Evolutionary conservation across 2,329 filamentous ascomycete species (phyloP), one percentile per base, ranked within the genome.

Genomic region (Zarea fungicola): DNA sequence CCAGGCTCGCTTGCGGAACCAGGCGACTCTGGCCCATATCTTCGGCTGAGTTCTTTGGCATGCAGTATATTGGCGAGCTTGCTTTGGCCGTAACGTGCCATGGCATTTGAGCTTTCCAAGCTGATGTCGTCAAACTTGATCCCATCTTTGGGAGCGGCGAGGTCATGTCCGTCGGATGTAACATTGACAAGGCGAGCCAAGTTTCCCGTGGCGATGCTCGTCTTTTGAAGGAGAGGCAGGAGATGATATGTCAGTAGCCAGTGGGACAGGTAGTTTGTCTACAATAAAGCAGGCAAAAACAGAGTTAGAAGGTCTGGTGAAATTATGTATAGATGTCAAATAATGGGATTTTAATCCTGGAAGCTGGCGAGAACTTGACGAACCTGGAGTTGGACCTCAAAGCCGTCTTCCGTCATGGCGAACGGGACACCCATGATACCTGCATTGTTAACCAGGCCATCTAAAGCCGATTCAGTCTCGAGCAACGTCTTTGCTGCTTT

Each of bases 41-140:
- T 62, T 16, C 56, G 52, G 1, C 71, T 64, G 2, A 77, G 57
- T 37, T 70, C 62, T 13, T 60, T 58, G 3, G 69, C 59, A 56
- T 70, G 73, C 3, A 76, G 59, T 5, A 75, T 54, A 52, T 76
- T 73, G 0, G 75, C 75, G 1, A 77, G 59, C 54, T 78, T 77
- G 32, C 64, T 67, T 52, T 74, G 69, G 0, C 66, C 70, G 52
- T 78, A 77, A 16, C 71, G 63, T 26, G 25, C 28, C 50, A 51
- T 52, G 9, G 52, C 22, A 3, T 26, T 35, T 16, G 46, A 50
- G 3, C 50, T 49, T 14, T 52, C 42, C 4, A 57, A 35, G 1
- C 36, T 25, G 1, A 50, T 42, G 16, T 60, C 54, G 14, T 55
- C 44, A 14, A 60, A 60, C 5, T 42, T 48, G 26, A 59, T 59